These are phyloP conservation scores for Fusarium incarnatum DNA, from an alignment of 2,329 filamentous ascomycete species.

Conservation along the genomic window DNA sequence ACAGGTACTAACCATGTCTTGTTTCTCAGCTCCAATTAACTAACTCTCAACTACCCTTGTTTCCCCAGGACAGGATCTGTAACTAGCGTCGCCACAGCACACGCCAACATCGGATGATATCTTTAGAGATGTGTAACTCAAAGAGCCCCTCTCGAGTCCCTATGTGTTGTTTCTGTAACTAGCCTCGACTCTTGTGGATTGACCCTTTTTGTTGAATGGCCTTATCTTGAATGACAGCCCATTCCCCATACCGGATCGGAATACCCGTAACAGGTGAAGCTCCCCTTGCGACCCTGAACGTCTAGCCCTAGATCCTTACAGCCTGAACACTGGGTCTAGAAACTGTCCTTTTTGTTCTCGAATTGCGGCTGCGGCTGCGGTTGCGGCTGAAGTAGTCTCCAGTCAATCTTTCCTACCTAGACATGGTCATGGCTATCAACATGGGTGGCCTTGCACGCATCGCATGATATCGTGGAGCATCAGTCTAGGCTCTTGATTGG, in stretches of 20 bases:
- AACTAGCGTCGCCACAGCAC: constrained; percentile 34
- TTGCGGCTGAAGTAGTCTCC: constrained; percentile 5
- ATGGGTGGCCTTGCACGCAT: constrained; percentile 7
- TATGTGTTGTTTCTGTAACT: constrained; percentile 9
- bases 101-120: constrained; percentile 47
- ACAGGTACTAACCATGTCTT: not conserved
- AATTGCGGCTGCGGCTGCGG: constrained; percentile 20
- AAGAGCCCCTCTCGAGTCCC: constrained; percentile 16
- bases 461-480: not conserved
- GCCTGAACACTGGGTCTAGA: not conserved
- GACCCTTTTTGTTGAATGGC: not conserved
- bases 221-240: constrained; percentile 15
- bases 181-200: not conserved
- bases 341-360: constrained; percentile 3
- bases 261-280: constrained; percentile 18
- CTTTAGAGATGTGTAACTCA: constrained; percentile 41
- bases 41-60: constrained; percentile 14
- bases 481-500: not conserved
- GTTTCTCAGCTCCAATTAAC: constrained; percentile 14
- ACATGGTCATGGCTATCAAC: not conserved
- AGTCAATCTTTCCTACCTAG: not conserved
- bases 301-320: not conserved
- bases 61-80: constrained; percentile 30
- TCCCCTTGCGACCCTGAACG: constrained; percentile 24
- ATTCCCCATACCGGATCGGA: constrained; percentile 29